phyloP scores from a whole-genome alignment of 179 eudicot species.

The Silene noctiflora region DNA sequence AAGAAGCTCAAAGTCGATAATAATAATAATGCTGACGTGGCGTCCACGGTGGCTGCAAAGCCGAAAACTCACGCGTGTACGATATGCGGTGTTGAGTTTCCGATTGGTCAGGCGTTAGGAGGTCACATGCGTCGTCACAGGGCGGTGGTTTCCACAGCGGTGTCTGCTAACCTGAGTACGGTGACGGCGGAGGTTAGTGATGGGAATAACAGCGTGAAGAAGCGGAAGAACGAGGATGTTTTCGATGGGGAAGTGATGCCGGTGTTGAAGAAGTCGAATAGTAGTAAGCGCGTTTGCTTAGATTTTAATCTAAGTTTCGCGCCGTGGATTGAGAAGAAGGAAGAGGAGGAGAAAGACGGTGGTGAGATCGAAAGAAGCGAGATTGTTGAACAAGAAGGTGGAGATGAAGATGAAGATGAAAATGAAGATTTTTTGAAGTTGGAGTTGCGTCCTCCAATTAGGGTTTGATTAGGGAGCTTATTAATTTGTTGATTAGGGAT shows the following conservation, averaged over 20 bases:
- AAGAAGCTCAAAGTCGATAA: constrained; percentile 31
- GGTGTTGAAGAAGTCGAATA: constrained; percentile 14
- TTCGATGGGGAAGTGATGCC: constrained; percentile 12
- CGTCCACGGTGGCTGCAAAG: constrained; percentile 8
- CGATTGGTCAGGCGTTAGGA: constrained; percentile 36
- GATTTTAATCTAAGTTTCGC: constrained; percentile 18
- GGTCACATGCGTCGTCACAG: constrained; percentile 40
- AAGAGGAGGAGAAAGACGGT: not conserved
- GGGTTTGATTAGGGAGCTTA: constrained; percentile 1
- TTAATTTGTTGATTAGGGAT: not conserved
- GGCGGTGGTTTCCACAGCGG: not conserved
- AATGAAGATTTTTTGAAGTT: constrained; percentile 29
- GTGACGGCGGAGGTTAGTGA: constrained; percentile 26
- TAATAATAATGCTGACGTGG: constrained; percentile 11
- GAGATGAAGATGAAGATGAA: constrained; percentile 9
- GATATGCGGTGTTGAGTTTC: constrained; percentile 32
- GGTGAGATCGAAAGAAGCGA: constrained; percentile 25
- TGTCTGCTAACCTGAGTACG: constrained; percentile 8
- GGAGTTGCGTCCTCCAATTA: constrained; percentile 26
- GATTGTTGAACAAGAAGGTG: constrained; percentile 19
- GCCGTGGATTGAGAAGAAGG: constrained; percentile 16
- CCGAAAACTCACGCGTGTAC: constrained; percentile 27
- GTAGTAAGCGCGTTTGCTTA: constrained; percentile 25
- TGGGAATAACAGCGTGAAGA: not conserved
- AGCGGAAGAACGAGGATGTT: constrained; percentile 24